A percentile compares a stretch with the other conserved stretches of the same genome.
phyloP scores from a whole-genome alignment of 345 rosid genomes.

The Rubroshorea leprosula region DNA sequence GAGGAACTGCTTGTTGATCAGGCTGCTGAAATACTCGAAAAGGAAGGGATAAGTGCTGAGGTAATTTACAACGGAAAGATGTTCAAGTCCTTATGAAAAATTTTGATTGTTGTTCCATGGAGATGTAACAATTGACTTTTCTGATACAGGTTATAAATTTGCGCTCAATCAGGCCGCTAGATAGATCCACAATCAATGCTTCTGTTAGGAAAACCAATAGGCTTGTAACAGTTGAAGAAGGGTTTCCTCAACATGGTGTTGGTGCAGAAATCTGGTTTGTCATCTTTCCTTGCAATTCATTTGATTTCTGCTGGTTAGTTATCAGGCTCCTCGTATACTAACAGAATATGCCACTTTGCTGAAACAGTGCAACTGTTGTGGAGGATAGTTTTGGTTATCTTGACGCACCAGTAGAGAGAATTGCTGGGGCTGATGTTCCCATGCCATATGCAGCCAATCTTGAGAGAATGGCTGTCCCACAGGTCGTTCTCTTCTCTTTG shows the following conservation, averaged over 20 bases:
- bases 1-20: constrained; percentile 18
- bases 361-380: constrained; percentile 43
- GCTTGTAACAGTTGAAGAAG: constrained; percentile 73
- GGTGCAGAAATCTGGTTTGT: constrained; percentile 70
- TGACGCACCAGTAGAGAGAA: constrained; percentile 68
- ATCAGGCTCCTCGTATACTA: neutral
- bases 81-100: neutral
- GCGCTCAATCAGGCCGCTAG: constrained; percentile 66
- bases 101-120: neutral
- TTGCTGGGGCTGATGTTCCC: constrained; percentile 71
- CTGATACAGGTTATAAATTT: constrained; percentile 57
- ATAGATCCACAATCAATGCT: constrained; percentile 56
- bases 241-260: constrained; percentile 68
- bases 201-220: constrained; percentile 84
- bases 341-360: neutral
- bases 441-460: constrained; percentile 71
- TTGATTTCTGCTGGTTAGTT: neutral
- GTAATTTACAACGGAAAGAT: constrained; percentile 24
- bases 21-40: constrained; percentile 67
- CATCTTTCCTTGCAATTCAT: constrained; percentile 1
- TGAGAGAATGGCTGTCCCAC: constrained; percentile 65
- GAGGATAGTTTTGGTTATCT: constrained; percentile 74
- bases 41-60: constrained; percentile 67
- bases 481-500: constrained; percentile 27
- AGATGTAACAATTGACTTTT: constrained; percentile 3